These are phyloP conservation scores for Acrocalymma vagum DNA, from an alignment of 2,329 filamentous ascomycete genomes.

Conservation along the genomic window DNA sequence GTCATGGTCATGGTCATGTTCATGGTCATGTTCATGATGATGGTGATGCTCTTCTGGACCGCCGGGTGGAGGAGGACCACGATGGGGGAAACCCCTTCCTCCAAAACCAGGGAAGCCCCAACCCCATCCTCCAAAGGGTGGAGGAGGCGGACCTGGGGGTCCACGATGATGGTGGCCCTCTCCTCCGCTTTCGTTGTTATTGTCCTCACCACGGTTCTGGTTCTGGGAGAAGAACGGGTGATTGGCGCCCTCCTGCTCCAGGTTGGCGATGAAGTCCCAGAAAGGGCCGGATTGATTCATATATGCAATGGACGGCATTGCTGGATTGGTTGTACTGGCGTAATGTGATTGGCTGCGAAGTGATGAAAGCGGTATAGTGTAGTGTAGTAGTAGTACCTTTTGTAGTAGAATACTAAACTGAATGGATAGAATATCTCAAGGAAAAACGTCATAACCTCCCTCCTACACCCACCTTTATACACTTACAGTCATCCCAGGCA, in stretches of 20 bases:
- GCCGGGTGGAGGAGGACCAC: constrained; percentile 35
- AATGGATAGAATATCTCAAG: constrained; percentile 15
- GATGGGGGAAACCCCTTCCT: constrained; percentile 34
- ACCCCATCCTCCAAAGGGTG: constrained; percentile 40
- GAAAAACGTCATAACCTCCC: constrained; percentile 14
- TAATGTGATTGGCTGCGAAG: constrained; percentile 12
- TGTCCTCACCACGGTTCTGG: constrained; percentile 35
- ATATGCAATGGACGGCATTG: constrained; percentile 63
- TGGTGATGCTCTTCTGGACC: constrained; percentile 29
- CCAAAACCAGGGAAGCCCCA: constrained; percentile 43
- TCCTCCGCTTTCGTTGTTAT: constrained; percentile 31
- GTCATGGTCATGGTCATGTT: constrained; percentile 4
- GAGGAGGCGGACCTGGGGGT: constrained; percentile 15
- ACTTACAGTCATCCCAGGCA: constrained; percentile 30
- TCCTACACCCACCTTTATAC: constrained; percentile 34
- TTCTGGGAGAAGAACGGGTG: constrained; percentile 56
- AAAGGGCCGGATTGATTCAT: constrained; percentile 63
- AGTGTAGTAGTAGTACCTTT: too few species aligned
- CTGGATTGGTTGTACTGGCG: constrained; percentile 11
- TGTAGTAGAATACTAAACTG: constrained; percentile 12
- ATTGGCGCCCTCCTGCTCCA: constrained; percentile 56
- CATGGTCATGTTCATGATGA: constrained; percentile 10
- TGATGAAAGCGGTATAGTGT: too few species aligned
- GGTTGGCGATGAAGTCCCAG: constrained; percentile 63
- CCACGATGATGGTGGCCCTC: constrained; percentile 24